A percentile compares a stretch with the other conserved stretches of the same genome.
Conservation (phyloP, 768 basidiomycete species). For the Suillus cothurnatus region DNA sequence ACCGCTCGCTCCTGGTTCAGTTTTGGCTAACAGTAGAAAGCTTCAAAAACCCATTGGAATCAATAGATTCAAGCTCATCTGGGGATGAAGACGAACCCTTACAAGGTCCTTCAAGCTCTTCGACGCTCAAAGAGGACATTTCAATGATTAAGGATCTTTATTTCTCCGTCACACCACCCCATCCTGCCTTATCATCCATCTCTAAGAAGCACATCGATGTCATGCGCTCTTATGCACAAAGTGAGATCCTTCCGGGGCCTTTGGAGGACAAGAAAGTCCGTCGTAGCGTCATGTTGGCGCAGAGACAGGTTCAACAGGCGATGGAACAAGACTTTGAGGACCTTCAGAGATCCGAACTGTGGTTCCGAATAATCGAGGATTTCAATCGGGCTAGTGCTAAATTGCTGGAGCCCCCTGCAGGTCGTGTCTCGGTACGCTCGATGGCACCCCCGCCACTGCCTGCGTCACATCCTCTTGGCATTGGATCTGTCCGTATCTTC, state of each 20-base stretch:
- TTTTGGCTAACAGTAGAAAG: constrained; percentile 98
- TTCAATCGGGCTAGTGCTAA: constrained; percentile 39
- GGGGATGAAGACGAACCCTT: constrained; percentile 68
- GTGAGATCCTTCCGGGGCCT: constrained; percentile 43
- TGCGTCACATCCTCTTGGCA: constrained; percentile 18
- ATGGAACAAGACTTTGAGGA: constrained; percentile 94
- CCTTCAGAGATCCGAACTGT: constrained; percentile 87
- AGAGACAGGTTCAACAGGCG: constrained; percentile 80
- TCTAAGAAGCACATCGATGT: constrained; percentile 68
- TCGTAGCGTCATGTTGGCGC: constrained; percentile 79
- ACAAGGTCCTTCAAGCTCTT: constrained; percentile 54
- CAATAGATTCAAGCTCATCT: constrained; percentile 56
- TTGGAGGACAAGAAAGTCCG: constrained; percentile 59
- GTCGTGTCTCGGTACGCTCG: constrained; percentile 12
- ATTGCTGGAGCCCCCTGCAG: constrained; percentile 4
- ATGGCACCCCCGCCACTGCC: constrained; percentile 17
- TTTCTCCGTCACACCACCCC: constrained; percentile 63
- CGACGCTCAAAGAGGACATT: constrained; percentile 83
- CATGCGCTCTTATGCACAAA: constrained; percentile 68
- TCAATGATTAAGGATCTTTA: constrained; percentile 88
- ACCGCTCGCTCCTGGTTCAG: constrained; percentile 84
- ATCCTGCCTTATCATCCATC: constrained; percentile 62
- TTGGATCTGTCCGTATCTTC: constrained; percentile 18
- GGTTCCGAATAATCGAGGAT: constrained; percentile 87
- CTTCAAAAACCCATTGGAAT: constrained; percentile 95